phyloP scores from a whole-genome alignment of 1,139 yeast genomes.

The Groenewaldozyma sp. region DNA sequence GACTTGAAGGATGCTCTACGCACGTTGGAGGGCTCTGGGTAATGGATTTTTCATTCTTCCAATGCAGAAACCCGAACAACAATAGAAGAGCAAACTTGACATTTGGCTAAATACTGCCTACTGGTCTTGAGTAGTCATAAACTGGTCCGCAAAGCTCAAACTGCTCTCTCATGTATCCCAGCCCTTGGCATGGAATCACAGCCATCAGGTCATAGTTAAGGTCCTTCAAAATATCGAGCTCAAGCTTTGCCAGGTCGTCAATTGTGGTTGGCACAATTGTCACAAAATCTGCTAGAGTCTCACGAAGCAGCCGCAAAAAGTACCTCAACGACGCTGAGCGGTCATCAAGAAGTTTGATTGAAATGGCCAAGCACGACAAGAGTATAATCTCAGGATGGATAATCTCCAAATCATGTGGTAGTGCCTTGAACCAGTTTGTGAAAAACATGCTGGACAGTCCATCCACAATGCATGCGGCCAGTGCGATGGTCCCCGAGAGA shows the following conservation, averaged over 20 bases:
- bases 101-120: too few relatives aligned
- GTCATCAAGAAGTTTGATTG: conserved; percentile 13
- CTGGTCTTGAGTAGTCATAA: conserved; percentile 3
- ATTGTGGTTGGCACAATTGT: conserved; percentile 7
- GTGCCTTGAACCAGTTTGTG: conserved; percentile 11
- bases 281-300: conserved; percentile 6
- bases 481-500: conserved; percentile 8
- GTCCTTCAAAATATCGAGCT: conserved; percentile 11
- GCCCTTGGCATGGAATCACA: conserved; percentile 9
- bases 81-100: too few relatives aligned
- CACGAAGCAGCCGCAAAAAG: conserved; percentile 6
- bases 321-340: conserved; percentile 5
- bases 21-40: too few relatives aligned
- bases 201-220: conserved; percentile 11
- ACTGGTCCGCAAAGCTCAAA: conserved; percentile 7
- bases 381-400: conserved; percentile 14
- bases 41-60: too few relatives aligned
- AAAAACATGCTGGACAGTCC: conserved; percentile 13
- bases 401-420: conserved; percentile 10
- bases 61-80: too few relatives aligned
- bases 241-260: conserved; percentile 9
- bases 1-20: conserved; percentile 53
- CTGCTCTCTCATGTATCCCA: conserved; percentile 11
- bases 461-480: conserved; percentile 13
- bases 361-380: conserved; percentile 10